These are phyloP conservation scores for Eragrostis nindensis DNA, from an alignment of 176 grass and related monocot species.

Conservation along the genomic window DNA sequence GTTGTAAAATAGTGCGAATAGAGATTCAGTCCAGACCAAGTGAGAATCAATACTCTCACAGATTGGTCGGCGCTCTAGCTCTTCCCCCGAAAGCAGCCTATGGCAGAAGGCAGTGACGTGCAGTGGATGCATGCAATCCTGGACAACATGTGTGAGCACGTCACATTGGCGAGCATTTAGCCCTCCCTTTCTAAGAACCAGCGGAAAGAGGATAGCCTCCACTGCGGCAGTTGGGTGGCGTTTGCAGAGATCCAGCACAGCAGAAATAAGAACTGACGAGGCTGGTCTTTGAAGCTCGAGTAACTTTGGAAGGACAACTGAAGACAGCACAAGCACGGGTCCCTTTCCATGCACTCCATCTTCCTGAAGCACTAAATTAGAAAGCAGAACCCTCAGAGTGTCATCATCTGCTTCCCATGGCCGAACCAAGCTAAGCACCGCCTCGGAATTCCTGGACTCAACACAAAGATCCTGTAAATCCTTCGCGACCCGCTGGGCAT, in stretches of 20 bases:
- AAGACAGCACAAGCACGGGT: conserved; percentile 64
- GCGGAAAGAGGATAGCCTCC: conserved; percentile 69
- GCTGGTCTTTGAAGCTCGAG: conserved; percentile 58
- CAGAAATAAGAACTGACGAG: conserved; percentile 65
- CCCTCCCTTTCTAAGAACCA: conserved; percentile 63
- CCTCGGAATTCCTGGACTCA: conserved; percentile 54
- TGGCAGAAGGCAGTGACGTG: conserved; percentile 81
- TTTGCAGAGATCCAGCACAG: conserved; percentile 65
- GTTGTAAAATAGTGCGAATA: conserved; percentile 70
- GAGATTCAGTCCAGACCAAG: conserved; percentile 75
- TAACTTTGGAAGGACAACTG: conserved; percentile 69
- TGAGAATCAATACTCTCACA: conserved; percentile 43
- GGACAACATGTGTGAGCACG: conserved; percentile 59
- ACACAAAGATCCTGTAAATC: conserved; percentile 62
- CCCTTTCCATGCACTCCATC: conserved; percentile 30
- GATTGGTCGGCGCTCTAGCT: conserved; percentile 37
- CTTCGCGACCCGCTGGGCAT: conserved; percentile 41
- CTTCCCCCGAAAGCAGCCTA: conserved; percentile 59
- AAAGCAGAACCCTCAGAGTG: conserved; percentile 51
- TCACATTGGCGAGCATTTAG: conserved; percentile 67
- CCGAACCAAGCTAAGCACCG: conserved; percentile 58
- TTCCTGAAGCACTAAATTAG: conserved; percentile 47
- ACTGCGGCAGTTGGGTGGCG: conserved; percentile 62
- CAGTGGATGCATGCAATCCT: conserved; percentile 78
- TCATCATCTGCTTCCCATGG: conserved; percentile 84